These are phyloP conservation scores for Aspergillus steynii DNA, from an alignment of 495 filamentous ascomycete genomes.

Conservation along the genomic window DNA sequence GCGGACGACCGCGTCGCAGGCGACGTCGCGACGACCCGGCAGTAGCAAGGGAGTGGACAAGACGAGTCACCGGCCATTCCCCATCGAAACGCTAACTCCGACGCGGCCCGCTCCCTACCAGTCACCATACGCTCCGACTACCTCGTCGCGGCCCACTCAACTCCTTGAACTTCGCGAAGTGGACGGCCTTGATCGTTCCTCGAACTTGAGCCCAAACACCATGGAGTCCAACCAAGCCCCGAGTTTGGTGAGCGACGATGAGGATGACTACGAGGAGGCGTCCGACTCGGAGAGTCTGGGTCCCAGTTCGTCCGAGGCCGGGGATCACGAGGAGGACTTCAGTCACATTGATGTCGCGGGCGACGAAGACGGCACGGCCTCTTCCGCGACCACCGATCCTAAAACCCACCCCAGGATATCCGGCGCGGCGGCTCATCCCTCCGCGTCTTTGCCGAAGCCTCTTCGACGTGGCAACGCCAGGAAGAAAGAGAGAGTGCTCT, in stretches of 20 bases:
- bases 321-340: conserved; percentile 47
- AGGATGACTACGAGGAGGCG: conserved; percentile 59
- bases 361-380: conserved; percentile 41
- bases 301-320: conserved; percentile 44
- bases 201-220: conserved; percentile 77
- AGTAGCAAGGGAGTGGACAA: conserved; percentile 56
- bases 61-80: conserved; percentile 25
- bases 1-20: conserved; percentile 56
- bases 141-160: conserved; percentile 25
- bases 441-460: conserved; percentile 43
- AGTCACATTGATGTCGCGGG: conserved; percentile 56
- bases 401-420: conserved; percentile 40
- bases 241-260: conserved; percentile 85
- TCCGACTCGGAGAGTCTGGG: conserved; percentile 51
- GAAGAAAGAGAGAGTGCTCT: conserved; percentile 47
- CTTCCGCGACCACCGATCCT: conserved; percentile 33
- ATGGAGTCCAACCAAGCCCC: conserved; percentile 77
- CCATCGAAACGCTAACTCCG: conserved; percentile 34
- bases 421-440: conserved; percentile 28
- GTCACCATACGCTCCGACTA: conserved; percentile 32
- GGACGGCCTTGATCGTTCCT: conserved; percentile 49
- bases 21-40: conserved; percentile 49
- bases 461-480: conserved; percentile 43
- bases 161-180: conserved; percentile 44
- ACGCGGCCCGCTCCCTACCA: conserved; percentile 34